Percentiles rank a stretch among this genome's conserved stretches.
These are phyloP conservation scores for Lachancea sp. DNA, from an alignment of 805 yeast species.

Conservation along the genomic window DNA sequence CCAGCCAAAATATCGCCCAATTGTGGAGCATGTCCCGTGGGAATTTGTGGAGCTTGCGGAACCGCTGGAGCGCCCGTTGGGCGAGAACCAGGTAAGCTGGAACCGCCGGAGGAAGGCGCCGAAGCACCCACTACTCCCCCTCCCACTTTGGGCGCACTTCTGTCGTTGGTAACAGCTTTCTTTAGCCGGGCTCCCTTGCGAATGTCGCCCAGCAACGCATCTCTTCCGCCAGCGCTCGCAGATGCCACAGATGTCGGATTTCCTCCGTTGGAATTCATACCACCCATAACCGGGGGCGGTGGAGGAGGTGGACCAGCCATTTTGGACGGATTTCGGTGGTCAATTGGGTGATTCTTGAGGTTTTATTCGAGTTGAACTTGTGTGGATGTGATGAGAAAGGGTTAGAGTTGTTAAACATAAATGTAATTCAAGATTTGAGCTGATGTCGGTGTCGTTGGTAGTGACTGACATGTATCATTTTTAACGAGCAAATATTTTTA, in stretches of 20 bases:
- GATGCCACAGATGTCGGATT: conserved; percentile 26
- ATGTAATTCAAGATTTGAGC: too few species aligned
- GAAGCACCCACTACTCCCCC: conserved; percentile 24
- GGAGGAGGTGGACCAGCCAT: conserved; percentile 44
- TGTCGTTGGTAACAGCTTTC: conserved; percentile 57
- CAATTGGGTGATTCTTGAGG: neutral
- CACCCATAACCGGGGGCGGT: conserved; percentile 53
- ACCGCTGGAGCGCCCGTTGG: conserved; percentile 29
- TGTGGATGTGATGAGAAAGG: too few species aligned
- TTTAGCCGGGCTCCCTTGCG: conserved; percentile 59
- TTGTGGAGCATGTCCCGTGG: conserved; percentile 19
- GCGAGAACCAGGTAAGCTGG: conserved; percentile 20
- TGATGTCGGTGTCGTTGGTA: neutral
- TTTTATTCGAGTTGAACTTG: neutral
- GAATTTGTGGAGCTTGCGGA: conserved; percentile 19
- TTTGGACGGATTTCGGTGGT: neutral
- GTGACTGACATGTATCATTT: too few species aligned
- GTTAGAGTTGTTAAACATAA: too few species aligned
- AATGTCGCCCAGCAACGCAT: conserved; percentile 72
- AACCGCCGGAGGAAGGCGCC: neutral
- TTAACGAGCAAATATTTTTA: too few species aligned
- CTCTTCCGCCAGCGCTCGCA: conserved; percentile 38
- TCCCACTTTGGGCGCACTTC: conserved; percentile 54
- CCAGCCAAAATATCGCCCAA: conserved; percentile 2
- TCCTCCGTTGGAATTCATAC: conserved; percentile 29